Evolutionary conservation across 495 filamentous ascomycete genomes (phyloP), one percentile per base, ranked within the genome.

Genomic region (Penicillium simplicissimum): DNA sequence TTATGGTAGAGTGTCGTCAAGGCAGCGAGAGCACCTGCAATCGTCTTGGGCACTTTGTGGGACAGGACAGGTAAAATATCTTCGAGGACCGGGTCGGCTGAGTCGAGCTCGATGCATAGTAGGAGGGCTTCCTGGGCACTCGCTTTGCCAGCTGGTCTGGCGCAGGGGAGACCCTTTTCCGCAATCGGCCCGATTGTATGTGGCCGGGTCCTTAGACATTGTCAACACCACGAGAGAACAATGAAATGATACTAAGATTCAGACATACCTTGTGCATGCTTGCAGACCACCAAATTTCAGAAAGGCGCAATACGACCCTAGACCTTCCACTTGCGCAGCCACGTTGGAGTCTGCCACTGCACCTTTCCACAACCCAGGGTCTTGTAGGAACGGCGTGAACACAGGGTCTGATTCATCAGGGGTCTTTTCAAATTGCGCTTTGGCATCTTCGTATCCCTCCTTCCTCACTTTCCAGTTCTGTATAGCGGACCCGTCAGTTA

Each of bases 401-500:
- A 87, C 87, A 10, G 93, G 88, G 67, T 95, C 88, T 64, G 90
- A 85, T 73, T 98, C 95, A 78, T 95, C 91, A 55, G 90, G 87
- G 9, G 93, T 91, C 59, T 84, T 82, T 71, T 93, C 89, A 69
- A 99, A 98, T 64, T 86, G 83, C 70, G 91, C 89, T 40, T 90
- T 86, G 45, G 92, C 94, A 62, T 94, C 92, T 79, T 98, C 95
- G 75, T 98, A 99, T 52, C 89, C 95, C 71, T 86, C 84, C 75
- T 99, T 99, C 64, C 95, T 85, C 43, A 95, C 95, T 83, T 99
- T 99, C 95, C 95, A 99, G 70, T 90, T 87, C 88, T 95, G 68
- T 37, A 53, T 55, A 33, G n/a, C 55, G 31, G 43, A 33, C 31
- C 17, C 11, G 45, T 81, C 62, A 77, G 73, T 52, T 25, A 1